Evolutionary conservation across 1,139 yeast genomes (phyloP), one percentile per base, ranked within the genome.

Genomic region (Magnusiomyces paraingens): DNA sequence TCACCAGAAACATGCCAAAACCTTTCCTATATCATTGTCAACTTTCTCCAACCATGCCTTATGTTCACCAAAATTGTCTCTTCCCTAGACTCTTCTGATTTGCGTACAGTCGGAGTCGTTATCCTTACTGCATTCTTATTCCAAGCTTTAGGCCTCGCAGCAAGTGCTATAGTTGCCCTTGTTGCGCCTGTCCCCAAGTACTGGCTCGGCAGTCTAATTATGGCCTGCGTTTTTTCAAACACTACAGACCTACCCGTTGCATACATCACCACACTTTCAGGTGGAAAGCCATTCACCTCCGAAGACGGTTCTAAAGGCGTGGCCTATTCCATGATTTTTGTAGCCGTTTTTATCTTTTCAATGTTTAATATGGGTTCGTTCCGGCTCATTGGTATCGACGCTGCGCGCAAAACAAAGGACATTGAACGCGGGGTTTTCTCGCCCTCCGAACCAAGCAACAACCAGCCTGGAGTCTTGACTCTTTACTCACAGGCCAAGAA

Each of bases 191-290:
- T 72, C 1, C 97, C 96, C 0, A 78, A 77, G 59, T 71, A 79
- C 52, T 90, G 95, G 95, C 71, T 79, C 48, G 95, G 96, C 52
- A 96, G 96, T 0, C 70, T 81, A 38, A 66, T 80, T 46, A 79
- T 86, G 12, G 90, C 88, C n/a, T 93, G 95, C 0, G 73, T 86
- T 47, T 81, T 88, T 56, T 69, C 67, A 53, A 72, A 72, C 53
- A 59, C 86, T 50, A 82, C 93, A 10, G 96, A 90, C 70, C 74
- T 90, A 57, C 96, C 96, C 0, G 86, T 90, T 62, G 96, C 96
- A 0, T 89, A 89, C 62, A 75, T 90, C 44, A 95, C 88, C 63
- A 85, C 95, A 1, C 72, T 90, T 66, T 83, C 86, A 39, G 74
- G 79, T n/a, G 83, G 90, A 0, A 74, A 81, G 0, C 74, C 80